phyloP scores from a whole-genome alignment of 495 filamentous ascomycete species.

The Amorphotheca resinae region DNA sequence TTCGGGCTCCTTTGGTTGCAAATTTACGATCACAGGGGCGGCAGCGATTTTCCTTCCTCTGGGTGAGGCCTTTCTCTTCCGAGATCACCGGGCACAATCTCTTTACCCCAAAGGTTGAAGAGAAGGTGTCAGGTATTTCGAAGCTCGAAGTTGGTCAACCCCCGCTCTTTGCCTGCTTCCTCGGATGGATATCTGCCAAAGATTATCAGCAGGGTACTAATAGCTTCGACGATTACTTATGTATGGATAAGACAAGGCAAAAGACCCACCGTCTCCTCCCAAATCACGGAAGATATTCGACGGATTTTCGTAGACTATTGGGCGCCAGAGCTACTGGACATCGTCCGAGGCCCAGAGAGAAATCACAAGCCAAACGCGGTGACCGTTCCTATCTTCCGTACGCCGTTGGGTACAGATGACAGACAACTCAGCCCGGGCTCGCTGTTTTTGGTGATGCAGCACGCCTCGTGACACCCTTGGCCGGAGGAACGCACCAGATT shows the following conservation, averaged over 20 bases:
- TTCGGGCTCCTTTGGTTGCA: not conserved
- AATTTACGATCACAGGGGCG: too few species aligned
- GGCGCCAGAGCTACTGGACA: not conserved
- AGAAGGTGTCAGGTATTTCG: constrained; percentile 26
- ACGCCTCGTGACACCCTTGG: constrained; percentile 49
- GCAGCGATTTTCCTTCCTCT: constrained; percentile 21
- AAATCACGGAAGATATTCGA: not conserved
- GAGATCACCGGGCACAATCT: constrained; percentile 28
- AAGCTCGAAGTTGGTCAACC: constrained; percentile 30
- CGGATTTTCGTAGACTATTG: constrained; percentile 3
- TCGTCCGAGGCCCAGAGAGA: constrained; percentile 7
- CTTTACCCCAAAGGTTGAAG: constrained; percentile 27
- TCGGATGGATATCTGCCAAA: constrained; percentile 28
- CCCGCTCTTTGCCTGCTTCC: constrained; percentile 33
- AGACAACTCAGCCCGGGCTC: constrained; percentile 30
- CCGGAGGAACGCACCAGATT: constrained; percentile 48
- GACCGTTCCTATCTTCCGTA: too few species aligned
- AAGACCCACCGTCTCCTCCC: not conserved
- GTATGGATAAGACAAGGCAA: constrained; percentile 8
- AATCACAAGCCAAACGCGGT: constrained; percentile 27
- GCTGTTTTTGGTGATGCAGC: constrained; percentile 53
- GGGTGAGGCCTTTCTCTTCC: constrained; percentile 22
- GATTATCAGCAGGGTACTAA: constrained; percentile 39
- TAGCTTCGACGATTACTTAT: constrained; percentile 29
- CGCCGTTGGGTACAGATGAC: constrained; percentile 39